A percentile compares a stretch with the other conserved stretches of the same genome.
Evolutionary conservation across 352 stramenopile species (phyloP).

Genomic region (Globisporangium mamillatum): DNA sequence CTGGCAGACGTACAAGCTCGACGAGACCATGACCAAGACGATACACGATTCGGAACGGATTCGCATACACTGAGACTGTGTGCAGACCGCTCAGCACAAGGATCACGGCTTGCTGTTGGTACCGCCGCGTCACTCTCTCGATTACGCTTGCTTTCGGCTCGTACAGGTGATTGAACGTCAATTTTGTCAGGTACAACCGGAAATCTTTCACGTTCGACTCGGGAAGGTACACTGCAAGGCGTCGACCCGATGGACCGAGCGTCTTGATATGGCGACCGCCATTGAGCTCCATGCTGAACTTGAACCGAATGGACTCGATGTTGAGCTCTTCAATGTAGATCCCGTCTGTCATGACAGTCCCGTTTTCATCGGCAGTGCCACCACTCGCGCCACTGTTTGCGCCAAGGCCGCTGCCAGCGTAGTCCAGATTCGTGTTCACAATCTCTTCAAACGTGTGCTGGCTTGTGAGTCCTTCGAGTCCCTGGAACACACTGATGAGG

Average conservation of each 20-base stretch:
- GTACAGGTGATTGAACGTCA: constrained; percentile 83
- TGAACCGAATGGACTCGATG: constrained; percentile 81
- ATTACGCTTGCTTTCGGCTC: constrained; percentile 71
- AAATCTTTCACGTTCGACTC: constrained; percentile 90
- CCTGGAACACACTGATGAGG: constrained; percentile 88
- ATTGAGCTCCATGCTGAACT: constrained; percentile 87
- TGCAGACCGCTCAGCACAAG: constrained; percentile 81
- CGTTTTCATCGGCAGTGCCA: constrained; percentile 20
- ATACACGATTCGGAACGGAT: constrained; percentile 86
- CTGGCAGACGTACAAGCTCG: constrained; percentile 76
- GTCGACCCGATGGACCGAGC: constrained; percentile 64
- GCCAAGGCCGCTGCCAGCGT: constrained; percentile 25
- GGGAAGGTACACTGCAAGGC: constrained; percentile 80
- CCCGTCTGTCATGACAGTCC: constrained; percentile 36
- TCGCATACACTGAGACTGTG: constrained; percentile 86
- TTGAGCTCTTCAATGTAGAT: constrained; percentile 88
- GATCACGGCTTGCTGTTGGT: constrained; percentile 84
- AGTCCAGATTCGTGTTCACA: constrained; percentile 74
- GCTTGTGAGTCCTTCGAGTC: constrained; percentile 65
- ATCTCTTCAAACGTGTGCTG: constrained; percentile 82
- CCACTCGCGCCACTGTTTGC: constrained; percentile 22
- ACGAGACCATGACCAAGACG: constrained; percentile 78
- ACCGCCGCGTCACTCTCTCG: constrained; percentile 74
- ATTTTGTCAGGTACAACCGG: constrained; percentile 75
- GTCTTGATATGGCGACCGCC: constrained; percentile 84